phyloP scores from a whole-genome alignment of 164 flowering plant genomes.

The Berberis vulgaris region DNA sequence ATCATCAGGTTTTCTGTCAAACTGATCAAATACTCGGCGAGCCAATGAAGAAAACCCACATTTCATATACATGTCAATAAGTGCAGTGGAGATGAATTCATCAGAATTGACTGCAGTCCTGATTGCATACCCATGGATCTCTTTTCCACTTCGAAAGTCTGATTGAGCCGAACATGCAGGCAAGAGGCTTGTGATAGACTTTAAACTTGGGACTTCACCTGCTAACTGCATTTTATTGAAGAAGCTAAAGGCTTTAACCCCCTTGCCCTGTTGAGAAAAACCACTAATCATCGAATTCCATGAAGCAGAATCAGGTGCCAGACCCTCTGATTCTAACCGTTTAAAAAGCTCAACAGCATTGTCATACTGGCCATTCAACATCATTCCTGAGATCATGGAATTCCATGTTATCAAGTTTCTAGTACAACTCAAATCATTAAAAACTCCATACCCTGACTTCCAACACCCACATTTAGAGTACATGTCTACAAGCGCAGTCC shows the following conservation, averaged over 20 bases:
- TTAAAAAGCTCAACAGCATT: slow-evolving; percentile 44
- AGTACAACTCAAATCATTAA: slow-evolving; percentile 26
- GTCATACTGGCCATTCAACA: slow-evolving; percentile 42
- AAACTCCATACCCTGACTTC: slow-evolving; percentile 32
- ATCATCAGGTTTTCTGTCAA: slow-evolving; percentile 29
- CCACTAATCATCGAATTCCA: slow-evolving; percentile 78
- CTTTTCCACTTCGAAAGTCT: slow-evolving; percentile 36
- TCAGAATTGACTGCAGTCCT: slow-evolving; percentile 29
- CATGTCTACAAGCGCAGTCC: slow-evolving; percentile 63
- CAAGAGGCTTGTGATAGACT: slow-evolving; percentile 49
- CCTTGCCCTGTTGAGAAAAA: slow-evolving; percentile 36
- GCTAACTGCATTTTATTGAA: slow-evolving; percentile 49
- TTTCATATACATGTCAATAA: slow-evolving; percentile 76
- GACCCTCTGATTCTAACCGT: slow-evolving; percentile 35
- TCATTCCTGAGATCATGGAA: slow-evolving; percentile 59
- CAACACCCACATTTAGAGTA: slow-evolving; percentile 62
- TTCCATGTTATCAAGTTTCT: slow-evolving; percentile 69
- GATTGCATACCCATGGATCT: slow-evolving; percentile 47
- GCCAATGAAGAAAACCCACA: slow-evolving; percentile 44
- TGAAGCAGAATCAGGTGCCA: slow-evolving; percentile 57
- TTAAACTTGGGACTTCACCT: slow-evolving; percentile 33
- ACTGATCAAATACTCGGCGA: slow-evolving; percentile 33
- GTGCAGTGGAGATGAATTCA: slow-evolving; percentile 50
- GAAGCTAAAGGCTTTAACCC: slow-evolving; percentile 34
- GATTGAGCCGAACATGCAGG: slow-evolving; percentile 44